Evolutionary conservation across 2,329 filamentous ascomycete species (phyloP).

Genomic region (Arachnomyces sp.): DNA sequence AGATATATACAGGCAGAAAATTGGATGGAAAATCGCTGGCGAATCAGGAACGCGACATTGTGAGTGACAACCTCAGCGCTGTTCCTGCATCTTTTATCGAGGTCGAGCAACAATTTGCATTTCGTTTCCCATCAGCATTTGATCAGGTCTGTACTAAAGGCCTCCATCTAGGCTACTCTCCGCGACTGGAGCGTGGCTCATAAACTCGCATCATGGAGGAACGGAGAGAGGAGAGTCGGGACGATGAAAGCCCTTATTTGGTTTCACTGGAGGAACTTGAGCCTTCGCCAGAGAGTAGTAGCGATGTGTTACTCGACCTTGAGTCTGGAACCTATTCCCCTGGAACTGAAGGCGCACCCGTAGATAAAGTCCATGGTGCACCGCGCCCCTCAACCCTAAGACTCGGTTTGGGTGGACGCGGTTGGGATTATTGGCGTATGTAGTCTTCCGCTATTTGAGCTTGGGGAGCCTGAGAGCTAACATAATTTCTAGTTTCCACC

Average conservation of each 20-base stretch:
- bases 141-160: no score
- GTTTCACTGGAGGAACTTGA: slow-evolving; percentile 69
- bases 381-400: slow-evolving; percentile 12
- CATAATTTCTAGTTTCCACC: slow-evolving; percentile 49
- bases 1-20: no score
- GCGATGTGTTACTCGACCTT: slow-evolving; percentile 39
- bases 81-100: no score
- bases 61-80: no score
- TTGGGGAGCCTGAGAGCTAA: not conserved
- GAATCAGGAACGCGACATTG: no score
- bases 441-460: slow-evolving; percentile 11
- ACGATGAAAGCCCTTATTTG: slow-evolving; percentile 39
- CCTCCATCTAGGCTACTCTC: no score
- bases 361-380: slow-evolving; percentile 8
- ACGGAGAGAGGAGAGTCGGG: slow-evolving; percentile 6
- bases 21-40: no score
- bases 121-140: no score
- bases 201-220: no score
- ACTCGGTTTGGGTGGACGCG: slow-evolving; percentile 57
- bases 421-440: slow-evolving; percentile 68
- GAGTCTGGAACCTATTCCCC: slow-evolving; percentile 44
- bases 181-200: no score
- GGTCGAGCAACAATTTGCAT: no score
- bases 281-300: slow-evolving; percentile 63
- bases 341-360: slow-evolving; percentile 13